A percentile compares a stretch with the other conserved stretches of the same genome.
Conservation (phyloP, 2,329 filamentous ascomycete species). For the Gaeumannomyces tritici region DNA sequence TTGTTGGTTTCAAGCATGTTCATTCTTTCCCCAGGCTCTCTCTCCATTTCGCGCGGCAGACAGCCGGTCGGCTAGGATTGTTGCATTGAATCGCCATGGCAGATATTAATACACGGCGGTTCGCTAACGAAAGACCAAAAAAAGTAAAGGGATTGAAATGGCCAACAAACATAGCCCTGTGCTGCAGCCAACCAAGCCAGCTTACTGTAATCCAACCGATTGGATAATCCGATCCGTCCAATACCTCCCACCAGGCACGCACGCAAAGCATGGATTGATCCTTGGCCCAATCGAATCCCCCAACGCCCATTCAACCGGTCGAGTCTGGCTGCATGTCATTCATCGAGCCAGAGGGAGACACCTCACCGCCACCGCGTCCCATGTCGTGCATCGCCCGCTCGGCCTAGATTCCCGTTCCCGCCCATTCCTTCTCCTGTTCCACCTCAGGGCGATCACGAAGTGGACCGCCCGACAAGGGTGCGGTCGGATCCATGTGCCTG, state of each 20-base stretch:
- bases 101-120: not conserved
- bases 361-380: not conserved
- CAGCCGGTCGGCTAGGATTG: too few species aligned
- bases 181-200: too few species aligned
- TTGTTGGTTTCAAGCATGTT: not conserved
- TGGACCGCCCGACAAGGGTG: not conserved
- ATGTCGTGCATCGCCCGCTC: not conserved
- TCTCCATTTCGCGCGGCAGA: not conserved
- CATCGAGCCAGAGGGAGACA: not conserved
- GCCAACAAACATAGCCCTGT: not conserved
- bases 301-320: too few species aligned
- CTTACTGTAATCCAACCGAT: not conserved
- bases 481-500: not conserved
- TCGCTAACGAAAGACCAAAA: not conserved
- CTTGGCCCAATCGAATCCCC: not conserved
- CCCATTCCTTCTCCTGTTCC: not conserved
- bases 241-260: not conserved
- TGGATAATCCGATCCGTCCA: not conserved
- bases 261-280: too few species aligned
- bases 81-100: not conserved
- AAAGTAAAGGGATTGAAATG: too few species aligned
- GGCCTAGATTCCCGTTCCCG: not conserved
- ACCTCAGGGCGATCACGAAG: not conserved
- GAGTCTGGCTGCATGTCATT: not conserved
- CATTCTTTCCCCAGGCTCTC: not conserved